Percentiles rank a stretch among this genome's conserved stretches.
Conservation (phyloP, 352 stramenopile species). For the Bremia lactucae region DNA sequence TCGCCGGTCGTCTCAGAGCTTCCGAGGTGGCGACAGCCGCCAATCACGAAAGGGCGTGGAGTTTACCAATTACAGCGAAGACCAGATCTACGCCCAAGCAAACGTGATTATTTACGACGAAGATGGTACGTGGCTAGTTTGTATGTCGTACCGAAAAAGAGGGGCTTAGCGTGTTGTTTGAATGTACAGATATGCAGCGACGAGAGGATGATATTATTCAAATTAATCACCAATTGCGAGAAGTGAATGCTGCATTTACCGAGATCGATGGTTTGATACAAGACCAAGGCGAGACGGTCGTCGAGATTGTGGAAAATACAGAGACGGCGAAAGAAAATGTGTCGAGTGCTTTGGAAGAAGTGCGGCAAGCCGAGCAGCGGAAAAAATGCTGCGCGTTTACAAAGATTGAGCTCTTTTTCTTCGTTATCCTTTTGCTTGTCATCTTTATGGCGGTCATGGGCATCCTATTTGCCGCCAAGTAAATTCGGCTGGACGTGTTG, state of each 20-base stretch:
- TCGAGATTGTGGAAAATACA: conserved; percentile 78
- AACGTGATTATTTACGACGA: conserved; percentile 80
- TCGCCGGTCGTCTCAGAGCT: conserved; percentile 64
- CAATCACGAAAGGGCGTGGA: conserved; percentile 21
- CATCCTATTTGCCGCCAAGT: conserved; percentile 33
- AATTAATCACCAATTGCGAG: conserved; percentile 79
- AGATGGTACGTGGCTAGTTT: conserved; percentile 38
- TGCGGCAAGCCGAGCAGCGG: conserved; percentile 56
- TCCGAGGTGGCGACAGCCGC: conserved; percentile 28
- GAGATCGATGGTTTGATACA: conserved; percentile 80
- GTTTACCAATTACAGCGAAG: conserved; percentile 77
- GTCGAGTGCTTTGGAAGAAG: conserved; percentile 51
- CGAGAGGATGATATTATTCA: conserved; percentile 82
- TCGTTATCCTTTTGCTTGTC: conserved; percentile 41
- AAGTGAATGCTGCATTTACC: conserved; percentile 78
- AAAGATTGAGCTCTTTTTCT: conserved; percentile 57
- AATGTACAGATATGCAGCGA: conserved; percentile 46
- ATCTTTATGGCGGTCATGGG: conserved; percentile 45
- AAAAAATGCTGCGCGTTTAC: conserved; percentile 64
- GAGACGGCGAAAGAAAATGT: conserved; percentile 71
- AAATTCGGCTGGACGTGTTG: not conserved
- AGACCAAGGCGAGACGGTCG: conserved; percentile 69
- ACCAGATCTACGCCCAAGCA: conserved; percentile 82
- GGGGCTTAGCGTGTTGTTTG: conserved; percentile 3
- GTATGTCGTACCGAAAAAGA: not conserved